Evolutionary conservation across 192 early-diverging fungal species (phyloP).

Genomic region (Podila minutissima): DNA sequence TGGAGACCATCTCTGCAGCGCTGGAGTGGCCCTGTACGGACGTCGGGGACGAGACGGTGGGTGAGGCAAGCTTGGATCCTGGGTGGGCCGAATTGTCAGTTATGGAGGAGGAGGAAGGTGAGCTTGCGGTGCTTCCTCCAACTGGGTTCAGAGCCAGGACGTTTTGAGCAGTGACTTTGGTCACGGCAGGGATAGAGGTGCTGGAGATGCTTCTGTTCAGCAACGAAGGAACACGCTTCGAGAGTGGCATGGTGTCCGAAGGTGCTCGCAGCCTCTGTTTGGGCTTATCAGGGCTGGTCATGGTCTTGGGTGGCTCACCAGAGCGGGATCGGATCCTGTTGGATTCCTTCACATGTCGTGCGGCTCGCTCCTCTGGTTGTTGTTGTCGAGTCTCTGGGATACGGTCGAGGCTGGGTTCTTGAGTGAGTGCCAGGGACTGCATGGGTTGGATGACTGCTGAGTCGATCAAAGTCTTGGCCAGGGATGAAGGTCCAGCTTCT

Average conservation of each 20-base stretch:
- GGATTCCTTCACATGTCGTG: background rate
- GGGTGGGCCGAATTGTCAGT: background rate
- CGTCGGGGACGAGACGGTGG: background rate
- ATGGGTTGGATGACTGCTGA: no score
- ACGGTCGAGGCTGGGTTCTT: no score
- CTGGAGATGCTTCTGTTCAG: constrained; percentile 27
- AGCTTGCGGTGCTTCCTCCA: background rate
- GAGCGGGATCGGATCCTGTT: constrained; percentile 1
- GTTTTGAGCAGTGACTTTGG: constrained; percentile 20
- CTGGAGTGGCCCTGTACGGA: background rate
- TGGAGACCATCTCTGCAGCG: background rate
- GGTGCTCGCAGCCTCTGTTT: background rate
- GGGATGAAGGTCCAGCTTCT: no score
- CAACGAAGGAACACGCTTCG: constrained; percentile 25
- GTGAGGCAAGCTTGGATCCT: background rate
- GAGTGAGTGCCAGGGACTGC: no score
- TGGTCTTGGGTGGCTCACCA: background rate
- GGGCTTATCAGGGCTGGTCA: background rate
- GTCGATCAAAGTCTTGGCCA: no score
- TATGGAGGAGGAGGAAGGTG: background rate
- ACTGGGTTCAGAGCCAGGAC: constrained; percentile 5
- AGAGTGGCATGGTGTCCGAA: background rate
- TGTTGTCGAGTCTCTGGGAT: background rate
- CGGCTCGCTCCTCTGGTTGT: background rate
- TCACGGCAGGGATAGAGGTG: constrained; percentile 21